Evolutionary conservation across 2,329 filamentous ascomycete species (phyloP), one percentile per base, ranked within the genome.

Genomic region (Ophiocordyceps robertsii): DNA sequence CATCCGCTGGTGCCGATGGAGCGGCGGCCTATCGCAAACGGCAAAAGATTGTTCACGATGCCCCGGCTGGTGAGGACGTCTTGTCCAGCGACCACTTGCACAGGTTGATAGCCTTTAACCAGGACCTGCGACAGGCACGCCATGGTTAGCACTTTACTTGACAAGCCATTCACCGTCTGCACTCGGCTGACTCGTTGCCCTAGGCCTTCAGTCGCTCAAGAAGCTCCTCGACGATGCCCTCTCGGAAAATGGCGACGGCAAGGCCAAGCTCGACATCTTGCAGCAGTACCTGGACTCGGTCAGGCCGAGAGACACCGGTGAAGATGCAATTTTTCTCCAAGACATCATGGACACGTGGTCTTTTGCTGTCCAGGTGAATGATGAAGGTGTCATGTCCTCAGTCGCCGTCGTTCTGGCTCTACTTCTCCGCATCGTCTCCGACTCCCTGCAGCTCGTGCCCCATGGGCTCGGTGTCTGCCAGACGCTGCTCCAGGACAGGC

Each of bases 271-370:
- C 57, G 63, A 64, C 56, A 80, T 90, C 41, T 65, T 90, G 29
- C 70, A 70, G 49, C 77, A 84, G 50, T 92, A 82, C 56, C 73
- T 92, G 39, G 68, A 77, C 38, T 62, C 67, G 8, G 64, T 71
- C 43, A 70, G 68, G 50, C 71, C 74, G 2, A 59, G 61, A 50
- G 62, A 67, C 41, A 56, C 58, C 42, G 56, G 58, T 38, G 60
- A 67, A 43, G 64, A 68, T 43, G 69, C 74, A 7, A 68, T 80
- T 21, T 86, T 81, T 51, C 73, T 96, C 29, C 66, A 73, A 2
- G 86, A 95, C 53, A 66, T 96, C 33, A 84, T 93, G 63, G 84
- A 93, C 53, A 87, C 80, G 45, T 96, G 90, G 90, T 80, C 78
- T 39, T 88, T 84, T 64, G 88, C 84, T 4, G 78, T 79, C 29